These are phyloP conservation scores for Didymella pomorum DNA, from an alignment of 2,329 filamentous ascomycete genomes.

Conservation along the genomic window DNA sequence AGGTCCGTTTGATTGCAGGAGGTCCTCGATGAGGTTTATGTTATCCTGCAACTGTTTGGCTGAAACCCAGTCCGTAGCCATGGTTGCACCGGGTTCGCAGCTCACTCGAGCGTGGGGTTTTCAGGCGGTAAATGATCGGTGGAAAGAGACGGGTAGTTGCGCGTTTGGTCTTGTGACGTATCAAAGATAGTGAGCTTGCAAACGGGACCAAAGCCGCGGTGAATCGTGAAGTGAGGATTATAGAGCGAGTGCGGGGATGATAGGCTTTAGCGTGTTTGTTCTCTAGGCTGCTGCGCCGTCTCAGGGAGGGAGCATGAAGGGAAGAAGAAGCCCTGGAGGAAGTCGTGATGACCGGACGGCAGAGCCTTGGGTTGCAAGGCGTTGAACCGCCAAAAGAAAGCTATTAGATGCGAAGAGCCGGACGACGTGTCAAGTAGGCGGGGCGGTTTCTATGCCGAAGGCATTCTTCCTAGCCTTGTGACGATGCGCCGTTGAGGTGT, in stretches of 20 bases:
- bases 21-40: slow-evolving; percentile 15
- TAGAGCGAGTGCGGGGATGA: neutral
- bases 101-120: neutral
- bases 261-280: slow-evolving; percentile 2
- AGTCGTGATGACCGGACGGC: slow-evolving; percentile 4
- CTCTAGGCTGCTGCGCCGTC: slow-evolving; percentile 10
- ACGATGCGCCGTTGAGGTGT: slow-evolving; percentile 7
- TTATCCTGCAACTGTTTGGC: slow-evolving; percentile 11
- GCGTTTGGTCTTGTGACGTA: slow-evolving; percentile 4
- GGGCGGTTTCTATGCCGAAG: neutral
- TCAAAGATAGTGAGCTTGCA: neutral
- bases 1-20: slow-evolving; percentile 9
- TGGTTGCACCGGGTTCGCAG: slow-evolving; percentile 1
- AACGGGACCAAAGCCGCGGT: neutral
- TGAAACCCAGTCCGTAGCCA: slow-evolving; percentile 8
- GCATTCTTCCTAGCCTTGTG: slow-evolving; percentile 9
- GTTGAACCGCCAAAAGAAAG: neutral
- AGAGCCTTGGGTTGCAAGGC: slow-evolving; percentile 6
- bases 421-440: slow-evolving; percentile 1
- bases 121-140: neutral
- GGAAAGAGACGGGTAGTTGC: neutral
- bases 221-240: slow-evolving; percentile 4
- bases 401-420: neutral
- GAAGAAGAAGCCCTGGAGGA: slow-evolving; percentile 4
- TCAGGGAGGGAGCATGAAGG: slow-evolving; percentile 11